A percentile compares a stretch with the other conserved stretches of the same genome.
phyloP scores from a whole-genome alignment of 331 rosid species.

The Prunus yedoensis region DNA sequence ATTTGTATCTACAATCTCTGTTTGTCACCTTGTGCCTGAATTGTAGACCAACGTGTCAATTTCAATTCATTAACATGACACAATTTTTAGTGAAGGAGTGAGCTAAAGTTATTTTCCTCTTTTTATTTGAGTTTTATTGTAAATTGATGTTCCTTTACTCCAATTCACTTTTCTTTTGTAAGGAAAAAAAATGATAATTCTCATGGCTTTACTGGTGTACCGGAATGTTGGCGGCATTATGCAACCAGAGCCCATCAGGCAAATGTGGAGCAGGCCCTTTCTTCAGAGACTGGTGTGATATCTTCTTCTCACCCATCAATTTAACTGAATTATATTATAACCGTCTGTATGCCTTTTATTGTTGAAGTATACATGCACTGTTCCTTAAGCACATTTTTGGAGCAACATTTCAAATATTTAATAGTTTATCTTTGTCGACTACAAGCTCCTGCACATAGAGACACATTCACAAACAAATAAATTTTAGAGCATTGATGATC shows the following conservation, averaged over 20 bases:
- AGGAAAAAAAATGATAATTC: not conserved
- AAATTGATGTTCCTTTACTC: not conserved
- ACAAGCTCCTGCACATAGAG: not conserved
- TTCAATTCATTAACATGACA: not conserved
- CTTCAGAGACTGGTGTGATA: slow-evolving; percentile 70
- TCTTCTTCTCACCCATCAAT: slow-evolving; percentile 11
- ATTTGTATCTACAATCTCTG: not conserved
- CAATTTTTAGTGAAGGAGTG: not conserved
- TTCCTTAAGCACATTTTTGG: no score
- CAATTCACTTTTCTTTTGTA: not conserved
- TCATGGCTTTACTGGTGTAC: slow-evolving; percentile 28
- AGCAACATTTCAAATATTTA: not conserved
- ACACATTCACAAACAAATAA: not conserved
- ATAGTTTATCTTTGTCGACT: not conserved
- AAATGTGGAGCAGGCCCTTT: slow-evolving; percentile 57
- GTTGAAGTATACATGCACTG: not conserved
- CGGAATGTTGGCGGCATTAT: slow-evolving; percentile 38
- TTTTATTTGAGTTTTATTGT: not conserved
- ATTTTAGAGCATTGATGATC: not conserved
- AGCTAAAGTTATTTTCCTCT: not conserved
- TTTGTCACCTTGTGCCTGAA: not conserved
- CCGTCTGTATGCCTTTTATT: not conserved
- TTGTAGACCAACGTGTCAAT: not conserved
- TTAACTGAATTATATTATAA: slow-evolving; percentile 12
- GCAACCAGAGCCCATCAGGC: slow-evolving; percentile 36